Evolutionary conservation across 371 early-diverging fungal species (phyloP), one percentile per base, ranked within the genome.

Genomic region (Mortierella sp.): DNA sequence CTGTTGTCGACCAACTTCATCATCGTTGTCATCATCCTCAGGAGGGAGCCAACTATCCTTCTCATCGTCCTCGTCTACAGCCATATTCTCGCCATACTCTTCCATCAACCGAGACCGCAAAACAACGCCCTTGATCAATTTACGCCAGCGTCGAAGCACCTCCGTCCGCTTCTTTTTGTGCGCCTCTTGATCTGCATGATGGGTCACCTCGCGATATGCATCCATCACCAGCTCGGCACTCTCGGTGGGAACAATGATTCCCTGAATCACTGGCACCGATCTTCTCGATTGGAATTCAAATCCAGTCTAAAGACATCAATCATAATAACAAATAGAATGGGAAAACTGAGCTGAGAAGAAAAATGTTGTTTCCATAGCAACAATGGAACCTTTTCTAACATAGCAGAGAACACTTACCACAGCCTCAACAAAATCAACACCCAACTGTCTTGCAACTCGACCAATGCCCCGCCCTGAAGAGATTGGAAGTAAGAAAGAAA

Each of bases 361-460:
- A n/a, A n/a, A 56, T 16, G 16, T 16, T 5, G 35, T 74, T 76
- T 85, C 78, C 43, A 56, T 35, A 18, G 41, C 27, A 48, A 29
- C n/a, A 74, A 4, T 29, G 75, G 10, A 71, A 63, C 21, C 44
- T 8, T 63, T 63, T 21, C 21, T 4, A 56, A 11, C 58, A 12
- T 58, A 58, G 7, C 41, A 41, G 8, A 44, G 58, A 21, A 6
- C 38, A 76, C 89, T 80, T 88, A 95, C 96, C 73, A 97, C 95
- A 1, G 97, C 97, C 27, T 91, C 93, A 0, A 92, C 97, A 85
- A 90, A 97, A 75, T 97, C 96, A 27, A 98, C 91, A 2, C 93
- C 94, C 49, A 97, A 88, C 79, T 90, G 89, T 54, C 90, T 90
- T 32, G 97, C 97, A 46, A 97, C 77, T 46, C 88, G 89, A 3